Evolutionary conservation across 345 rosid species (phyloP), one percentile per base, ranked within the genome.

Genomic region (Moricandia moricandioides): DNA sequence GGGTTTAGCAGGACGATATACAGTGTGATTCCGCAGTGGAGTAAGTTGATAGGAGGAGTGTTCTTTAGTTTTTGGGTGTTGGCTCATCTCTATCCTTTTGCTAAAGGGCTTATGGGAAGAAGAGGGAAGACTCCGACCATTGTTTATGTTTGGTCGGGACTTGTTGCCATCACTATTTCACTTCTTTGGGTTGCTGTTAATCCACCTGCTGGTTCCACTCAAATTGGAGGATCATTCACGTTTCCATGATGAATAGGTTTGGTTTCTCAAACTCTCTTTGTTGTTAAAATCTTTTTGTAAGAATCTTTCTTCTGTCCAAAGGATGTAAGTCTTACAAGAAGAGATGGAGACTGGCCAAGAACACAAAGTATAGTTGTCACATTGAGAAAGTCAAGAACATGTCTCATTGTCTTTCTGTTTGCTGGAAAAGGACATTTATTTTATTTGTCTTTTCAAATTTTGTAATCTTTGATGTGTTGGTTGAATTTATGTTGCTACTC

Each of bases 61-160:
- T 91, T 88, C 78, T 91, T 91, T 77, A 88, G 97, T 77, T 83
- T 91, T 51, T 91, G 97, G 93, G 93, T 88, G 31, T 40, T 91
- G 16, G 79, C 85, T 73, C 97, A 91, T 83, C 88, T 91, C 1
- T 86, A 84, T 81, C 92, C 93, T 4, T 91, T 88, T 60, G 92
- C 93, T 0, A 88, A 88, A 75, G 93, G 97, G 17, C 75, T 91
- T 79, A 85, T 91, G 97, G 96, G 96, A n/a, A 87, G 87, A 60
- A 87, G 88, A 60, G 91, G 93, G 1, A 90, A 76, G 79, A 87
- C 88, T 4, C 91, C 96, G 8, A 88, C 96, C 40, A 90, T 90
- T 43, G 85, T 90, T 30, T 90, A 77, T 45, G 88, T 90, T 12
- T 90, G 93, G 96, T 87, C 93, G 4, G 96, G 91, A 33, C 71